Base-by-base conservation (phyloP, 2,329 filamentous ascomycete species). In the Microsporum audouinii region DNA sequence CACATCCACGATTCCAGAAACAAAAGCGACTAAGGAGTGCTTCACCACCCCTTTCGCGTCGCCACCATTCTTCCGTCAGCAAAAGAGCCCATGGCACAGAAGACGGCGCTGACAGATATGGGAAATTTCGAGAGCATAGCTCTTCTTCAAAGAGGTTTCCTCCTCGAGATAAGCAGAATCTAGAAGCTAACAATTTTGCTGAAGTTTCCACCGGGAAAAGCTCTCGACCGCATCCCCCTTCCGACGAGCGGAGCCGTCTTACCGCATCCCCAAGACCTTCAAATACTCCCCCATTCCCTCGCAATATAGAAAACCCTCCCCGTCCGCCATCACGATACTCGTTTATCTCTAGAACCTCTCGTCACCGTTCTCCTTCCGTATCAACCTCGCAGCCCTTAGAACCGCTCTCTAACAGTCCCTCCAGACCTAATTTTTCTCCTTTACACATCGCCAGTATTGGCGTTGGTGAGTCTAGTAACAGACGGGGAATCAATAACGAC, bases 21-120 rank as follows among this genome's bases (percentile, higher is more conserved):
- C 70, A 73, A 57, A 72, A 72, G 65, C 71, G 74, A 63, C 77
- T 71, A 60, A 71, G 73, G 61, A 76, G 74, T 64, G 73, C 73
- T 60, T 77, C 76, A 34, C 73, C 66, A 59, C 58, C 72, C 51
- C 68, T 67, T 55, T 66, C 65, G 41, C 68, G 67, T 60, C 69
- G 64, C 29, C 68, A 68, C 38, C 66, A 68, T 57, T 65, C 68
- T 45, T 71, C 59, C 23, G 33, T n/a, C 17, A 43, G 71, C 41
- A 67, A 69, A 41, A 68, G 70, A 62, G 69, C 71, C 63, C 72
- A 71, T 65, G 73, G 72, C 59, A 72, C 73, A 65, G 71, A 75
- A 60, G 72, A 74, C 55, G 70, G 68, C 57, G 66, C 69, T 51
- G 70, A 69, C 62, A 71, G 71, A 62, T 69, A 69, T 61, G 71